These are phyloP conservation scores for Yamadazyma siamensis DNA, from an alignment of 1,139 yeast species.

Conservation along the genomic window DNA sequence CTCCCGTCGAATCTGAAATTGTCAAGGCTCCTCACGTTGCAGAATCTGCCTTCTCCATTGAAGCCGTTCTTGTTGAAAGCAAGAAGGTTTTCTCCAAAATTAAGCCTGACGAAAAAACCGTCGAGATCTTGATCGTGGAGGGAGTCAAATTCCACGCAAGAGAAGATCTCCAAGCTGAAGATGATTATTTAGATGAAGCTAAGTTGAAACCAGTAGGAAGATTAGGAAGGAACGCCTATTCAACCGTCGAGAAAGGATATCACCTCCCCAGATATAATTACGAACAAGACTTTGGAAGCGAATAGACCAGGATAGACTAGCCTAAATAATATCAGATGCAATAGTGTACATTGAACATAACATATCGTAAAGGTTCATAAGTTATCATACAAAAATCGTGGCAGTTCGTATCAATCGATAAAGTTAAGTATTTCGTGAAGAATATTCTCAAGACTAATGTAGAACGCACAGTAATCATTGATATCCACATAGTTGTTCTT, in stretches of 20 bases:
- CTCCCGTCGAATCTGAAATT: conserved; percentile 37
- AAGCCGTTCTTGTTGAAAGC: conserved; percentile 42
- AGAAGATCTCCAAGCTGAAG: conserved; percentile 46
- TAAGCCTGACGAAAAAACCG: conserved; percentile 34
- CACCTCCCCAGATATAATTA: conserved; percentile 41
- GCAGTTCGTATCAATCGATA: conserved; percentile 14
- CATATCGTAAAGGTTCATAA: no score
- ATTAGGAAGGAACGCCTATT: conserved; percentile 54
- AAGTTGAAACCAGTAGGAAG: conserved; percentile 54
- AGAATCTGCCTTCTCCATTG: conserved; percentile 58
- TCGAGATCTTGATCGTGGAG: conserved; percentile 44
- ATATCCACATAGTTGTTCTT: conserved; percentile 44
- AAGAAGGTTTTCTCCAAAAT: conserved; percentile 46
- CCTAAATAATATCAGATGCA: not conserved
- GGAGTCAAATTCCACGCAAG: conserved; percentile 57
- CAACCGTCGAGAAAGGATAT: conserved; percentile 39
- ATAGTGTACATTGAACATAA: no score
- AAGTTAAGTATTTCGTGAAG: conserved; percentile 40
- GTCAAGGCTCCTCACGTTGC: conserved; percentile 56
- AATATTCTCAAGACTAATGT: conserved; percentile 39
- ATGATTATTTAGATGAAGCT: conserved; percentile 36
- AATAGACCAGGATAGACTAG: not conserved
- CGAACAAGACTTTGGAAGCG: conserved; percentile 3
- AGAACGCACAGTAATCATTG: conserved; percentile 46
- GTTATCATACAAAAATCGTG: no score